These are phyloP conservation scores for Pyronema domesticum DNA, from an alignment of 495 filamentous ascomycete species.

Conservation along the genomic window DNA sequence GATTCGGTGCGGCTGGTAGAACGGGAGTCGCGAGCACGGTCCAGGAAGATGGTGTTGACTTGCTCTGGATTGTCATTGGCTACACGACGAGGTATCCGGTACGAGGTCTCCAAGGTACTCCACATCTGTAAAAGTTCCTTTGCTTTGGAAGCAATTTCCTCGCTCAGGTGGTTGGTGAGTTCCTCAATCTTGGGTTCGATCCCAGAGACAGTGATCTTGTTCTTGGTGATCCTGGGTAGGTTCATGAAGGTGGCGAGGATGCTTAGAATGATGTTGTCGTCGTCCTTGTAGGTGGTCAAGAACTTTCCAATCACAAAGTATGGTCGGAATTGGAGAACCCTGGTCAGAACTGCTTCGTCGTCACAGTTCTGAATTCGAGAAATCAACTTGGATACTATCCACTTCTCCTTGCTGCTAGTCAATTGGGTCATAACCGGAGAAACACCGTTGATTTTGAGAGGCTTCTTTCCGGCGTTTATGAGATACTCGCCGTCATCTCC, in stretches of 20 bases:
- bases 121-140: slow-evolving; percentile 59
- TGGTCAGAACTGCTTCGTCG: slow-evolving; percentile 72
- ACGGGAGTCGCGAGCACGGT: slow-evolving; percentile 14
- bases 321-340: slow-evolving; percentile 88
- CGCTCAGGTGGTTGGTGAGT: slow-evolving; percentile 37
- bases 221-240: slow-evolving; percentile 79
- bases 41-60: slow-evolving; percentile 6
- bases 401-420: slow-evolving; percentile 97
- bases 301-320: slow-evolving; percentile 85
- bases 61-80: slow-evolving; percentile 16
- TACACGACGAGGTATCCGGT: slow-evolving; percentile 67
- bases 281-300: slow-evolving; percentile 66
- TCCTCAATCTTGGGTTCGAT: slow-evolving; percentile 70
- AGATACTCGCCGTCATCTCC: slow-evolving; percentile 96
- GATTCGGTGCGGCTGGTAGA: slow-evolving; percentile 9
- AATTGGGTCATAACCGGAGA: slow-evolving; percentile 98
- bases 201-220: slow-evolving; percentile 93
- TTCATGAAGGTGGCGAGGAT: slow-evolving; percentile 76
- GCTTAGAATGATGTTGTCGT: slow-evolving; percentile 73
- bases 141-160: slow-evolving; percentile 50
- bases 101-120: slow-evolving; percentile 79
- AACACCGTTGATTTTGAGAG: slow-evolving; percentile 62
- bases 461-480: slow-evolving; percentile 69
- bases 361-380: slow-evolving; percentile 75
- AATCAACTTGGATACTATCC: slow-evolving; percentile 93